Conservation (phyloP, 192 early-diverging fungal species). For the Chytriomyces sp. region DNA sequence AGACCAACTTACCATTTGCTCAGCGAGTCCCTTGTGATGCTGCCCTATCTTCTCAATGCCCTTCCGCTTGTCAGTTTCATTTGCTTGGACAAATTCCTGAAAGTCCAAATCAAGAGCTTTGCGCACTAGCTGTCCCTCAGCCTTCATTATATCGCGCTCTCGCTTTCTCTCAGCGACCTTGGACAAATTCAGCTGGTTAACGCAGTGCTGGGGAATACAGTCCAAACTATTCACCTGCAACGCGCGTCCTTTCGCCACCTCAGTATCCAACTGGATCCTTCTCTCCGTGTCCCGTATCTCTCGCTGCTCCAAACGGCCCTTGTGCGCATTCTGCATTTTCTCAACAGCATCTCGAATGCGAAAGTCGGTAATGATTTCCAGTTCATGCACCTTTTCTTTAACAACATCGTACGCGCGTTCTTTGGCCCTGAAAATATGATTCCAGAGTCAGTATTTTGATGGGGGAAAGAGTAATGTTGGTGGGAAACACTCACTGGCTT, state of each 20-base stretch:
- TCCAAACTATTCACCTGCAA: not conserved
- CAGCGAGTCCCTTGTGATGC: constrained; percentile 8
- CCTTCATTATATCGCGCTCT: not conserved
- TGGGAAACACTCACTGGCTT: not conserved
- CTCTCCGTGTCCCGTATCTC: not conserved
- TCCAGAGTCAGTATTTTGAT: not conserved
- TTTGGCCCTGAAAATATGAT: not conserved
- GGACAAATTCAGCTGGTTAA: too few species aligned
- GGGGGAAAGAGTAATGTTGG: too few species aligned
- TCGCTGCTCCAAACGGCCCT: not conserved
- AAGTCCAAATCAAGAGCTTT: constrained; percentile 21
- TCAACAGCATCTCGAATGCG: constrained; percentile 2
- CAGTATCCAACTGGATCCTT: not conserved
- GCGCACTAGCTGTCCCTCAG: not conserved
- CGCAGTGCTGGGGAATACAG: too few species aligned
- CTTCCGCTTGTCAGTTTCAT: not conserved
- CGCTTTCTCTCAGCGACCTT: not conserved
- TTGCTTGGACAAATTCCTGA: constrained; percentile 10
- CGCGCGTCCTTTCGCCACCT: not conserved
- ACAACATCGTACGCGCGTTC: not conserved
- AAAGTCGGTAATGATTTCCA: not conserved
- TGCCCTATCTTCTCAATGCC: not conserved
- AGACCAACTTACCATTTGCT: constrained; percentile 18
- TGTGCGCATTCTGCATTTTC: constrained; percentile 20
- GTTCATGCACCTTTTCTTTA: not conserved